Evolutionary conservation across 2,329 filamentous ascomycete genomes (phyloP), one percentile per base, ranked within the genome.

Genomic region (Phaeophleospora eucalypticola): DNA sequence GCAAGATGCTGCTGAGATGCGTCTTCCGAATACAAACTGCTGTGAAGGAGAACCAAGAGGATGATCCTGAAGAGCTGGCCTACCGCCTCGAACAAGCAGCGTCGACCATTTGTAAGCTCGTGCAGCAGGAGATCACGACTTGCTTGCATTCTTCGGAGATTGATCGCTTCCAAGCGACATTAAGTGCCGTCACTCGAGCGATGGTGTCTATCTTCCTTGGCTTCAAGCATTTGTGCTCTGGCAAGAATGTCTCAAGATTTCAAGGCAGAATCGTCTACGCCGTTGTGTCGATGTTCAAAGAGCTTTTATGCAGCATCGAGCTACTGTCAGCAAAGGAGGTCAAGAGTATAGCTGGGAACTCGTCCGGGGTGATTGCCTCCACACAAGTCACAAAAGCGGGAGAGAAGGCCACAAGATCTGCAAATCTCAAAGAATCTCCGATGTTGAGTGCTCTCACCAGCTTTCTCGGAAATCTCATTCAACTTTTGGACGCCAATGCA

Each of bases 271-370:
- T 59, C 19, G 54, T 58, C 3, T 60, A 65, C 38, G 59, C 58
- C 7, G 53, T 59, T 10, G 58, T 68, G 9, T 58, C 63, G 2
- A 69, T 69, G 62, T 73, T 70, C 58, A 63, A 62, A 2, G 50
- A 46, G 4, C 52, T 68, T 1, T 53, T 75, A 7, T 41, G 40
- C 52, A 27, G 58, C 54, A 36, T 66, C 65, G 18, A 49, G 15
- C 15, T 36, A 4, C 33, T 58, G 12, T 50, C 55, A 6, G 40
- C 41, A 15, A 37, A 19, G 15, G 18, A 49, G 45, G 52, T 10
- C 60, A 60, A 15, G 52, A 54, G 10, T 37, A 67, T 12, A 32
- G 12, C 12, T 16, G 21, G 6, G 35, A 43, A 8, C 24, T 27
- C 27, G 46, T 35, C 24, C 34, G 41, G 35, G 14, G n/a, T 32